These are phyloP conservation scores for Harringtonia lauricola DNA, from an alignment of 2,329 filamentous ascomycete species.

Conservation along the genomic window DNA sequence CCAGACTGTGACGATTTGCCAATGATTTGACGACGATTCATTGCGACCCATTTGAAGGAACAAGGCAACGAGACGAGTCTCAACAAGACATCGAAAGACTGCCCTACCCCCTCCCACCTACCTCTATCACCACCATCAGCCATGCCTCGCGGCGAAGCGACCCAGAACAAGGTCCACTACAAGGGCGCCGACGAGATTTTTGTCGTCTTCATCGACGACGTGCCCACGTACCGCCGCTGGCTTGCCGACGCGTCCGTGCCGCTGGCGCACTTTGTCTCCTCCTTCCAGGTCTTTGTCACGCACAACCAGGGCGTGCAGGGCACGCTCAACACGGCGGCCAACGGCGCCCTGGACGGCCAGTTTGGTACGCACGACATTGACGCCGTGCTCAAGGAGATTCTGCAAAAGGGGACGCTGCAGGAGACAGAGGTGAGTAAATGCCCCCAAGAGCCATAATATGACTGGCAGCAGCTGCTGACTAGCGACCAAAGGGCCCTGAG, in stretches of 20 bases:
- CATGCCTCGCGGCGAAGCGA: conserved; percentile 63
- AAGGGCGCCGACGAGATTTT: conserved; percentile 57
- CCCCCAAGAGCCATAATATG: too few relatives aligned
- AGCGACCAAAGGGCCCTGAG: conserved; percentile 44
- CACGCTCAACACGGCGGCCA: conserved; percentile 63
- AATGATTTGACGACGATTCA: too few relatives aligned
- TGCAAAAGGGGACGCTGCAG: conserved; percentile 64
- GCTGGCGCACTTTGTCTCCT: conserved; percentile 72
- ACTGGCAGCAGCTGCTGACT: too few relatives aligned
- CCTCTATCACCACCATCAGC: too few relatives aligned
- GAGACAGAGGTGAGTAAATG: conserved; percentile 41
- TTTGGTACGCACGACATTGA: conserved; percentile 76
- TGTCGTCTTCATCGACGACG: conserved; percentile 47
- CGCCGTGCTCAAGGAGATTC: conserved; percentile 69
- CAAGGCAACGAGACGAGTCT: too few relatives aligned
- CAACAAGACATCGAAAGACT: too few relatives aligned
- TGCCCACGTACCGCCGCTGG: conserved; percentile 67
- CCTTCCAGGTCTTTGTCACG: conserved; percentile 83
- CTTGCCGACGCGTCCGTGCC: conserved; percentile 67
- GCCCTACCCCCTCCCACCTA: too few relatives aligned
- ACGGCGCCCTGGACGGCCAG: conserved; percentile 66
- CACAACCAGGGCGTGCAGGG: conserved; percentile 85
- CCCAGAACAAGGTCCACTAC: conserved; percentile 72
- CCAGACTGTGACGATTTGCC: conserved; percentile 8
- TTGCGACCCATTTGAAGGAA: too few relatives aligned